Base-by-base conservation (phyloP, 129 eudicot genomes). In the Flaveria trinervia region DNA sequence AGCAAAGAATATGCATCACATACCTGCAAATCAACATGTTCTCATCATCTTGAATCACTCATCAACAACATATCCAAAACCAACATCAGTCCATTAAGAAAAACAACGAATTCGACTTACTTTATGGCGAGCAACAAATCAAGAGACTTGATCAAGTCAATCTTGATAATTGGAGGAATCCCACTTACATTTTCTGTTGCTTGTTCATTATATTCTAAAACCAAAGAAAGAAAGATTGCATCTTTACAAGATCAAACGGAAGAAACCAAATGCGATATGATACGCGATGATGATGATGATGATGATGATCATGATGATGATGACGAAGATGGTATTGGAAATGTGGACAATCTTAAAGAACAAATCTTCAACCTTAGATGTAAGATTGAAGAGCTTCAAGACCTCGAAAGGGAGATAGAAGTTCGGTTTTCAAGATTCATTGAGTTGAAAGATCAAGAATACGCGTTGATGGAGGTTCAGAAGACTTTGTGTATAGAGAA, bases 151-250 rank as follows among this genome's bases (percentile, higher is more conserved):
- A 74, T 83, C 78, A 86, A 83, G 78, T 83, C 93, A 54, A 77
- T 83, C 50, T 50, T 88, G 61, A 66, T 88, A 51, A 83, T 84
- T 75, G 90, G 87, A 67, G 93, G 92, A 50, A 86, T 91, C 51
- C 91, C 93, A 18, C 75, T 86, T 15, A 91, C 87, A 11, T 60
- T 88, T 81, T 78, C 92, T 64, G 84, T 84, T 52, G 83, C 87
- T 48, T 87, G 90, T 83, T 77, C 85, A 18, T 33, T 88, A 3
- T 52, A 83, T 43, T 70, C 83, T 5, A 81, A 73, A 50, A 75
- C 86, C 62, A 50, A 18, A 18, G 62, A 50, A 26, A 57, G 79
- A 20, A 90, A 82, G 82, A 52, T 36, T 57, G 4, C 80, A 46
- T 57, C 36, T 30, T 50, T 22, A 23, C 71, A 61, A 2, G 68